Evolutionary conservation across 495 filamentous ascomycete genomes (phyloP).

Genomic region (Aspergillus indologenus): DNA sequence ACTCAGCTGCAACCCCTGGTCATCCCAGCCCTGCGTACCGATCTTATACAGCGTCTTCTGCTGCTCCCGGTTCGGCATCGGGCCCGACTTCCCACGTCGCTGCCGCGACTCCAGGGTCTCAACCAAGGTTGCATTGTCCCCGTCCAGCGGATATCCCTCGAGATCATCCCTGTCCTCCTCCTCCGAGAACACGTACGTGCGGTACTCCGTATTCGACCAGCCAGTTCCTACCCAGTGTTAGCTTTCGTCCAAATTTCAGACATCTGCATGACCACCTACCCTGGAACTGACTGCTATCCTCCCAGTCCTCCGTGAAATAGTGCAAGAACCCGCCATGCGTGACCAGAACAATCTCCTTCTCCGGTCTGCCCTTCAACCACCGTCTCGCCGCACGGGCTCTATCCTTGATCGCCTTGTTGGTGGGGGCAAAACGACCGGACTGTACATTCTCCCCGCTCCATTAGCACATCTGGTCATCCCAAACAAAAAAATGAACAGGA

Average conservation of each 20-base stretch:
- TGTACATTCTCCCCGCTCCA: conserved; percentile 10
- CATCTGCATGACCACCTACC: conserved; percentile 37
- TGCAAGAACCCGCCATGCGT: conserved; percentile 70
- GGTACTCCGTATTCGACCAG: conserved; percentile 81
- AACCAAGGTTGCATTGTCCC: conserved; percentile 58
- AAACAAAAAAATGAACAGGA: conserved; percentile 1
- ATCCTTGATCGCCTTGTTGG: conserved; percentile 52
- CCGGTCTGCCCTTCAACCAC: conserved; percentile 58
- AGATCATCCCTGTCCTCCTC: conserved; percentile 35
- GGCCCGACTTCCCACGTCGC: conserved; percentile 51
- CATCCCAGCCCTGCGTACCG: conserved; percentile 44
- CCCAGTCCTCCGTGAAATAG: conserved; percentile 83
- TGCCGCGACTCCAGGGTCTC: conserved; percentile 59
- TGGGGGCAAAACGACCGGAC: conserved; percentile 56
- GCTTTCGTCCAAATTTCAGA: neutral
- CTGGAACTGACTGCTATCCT: conserved; percentile 52
- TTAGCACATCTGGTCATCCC: neutral
- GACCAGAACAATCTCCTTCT: conserved; percentile 67
- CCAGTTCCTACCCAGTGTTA: conserved; percentile 57
- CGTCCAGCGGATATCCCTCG: conserved; percentile 38
- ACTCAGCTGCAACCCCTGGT: conserved; percentile 43
- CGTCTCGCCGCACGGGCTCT: conserved; percentile 63
- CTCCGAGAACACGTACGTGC: conserved; percentile 67
- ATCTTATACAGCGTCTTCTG: conserved; percentile 40
- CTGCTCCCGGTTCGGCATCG: conserved; percentile 33